phyloP scores from a whole-genome alignment of 2,329 filamentous ascomycete genomes.

The Beauveria caledonica region DNA sequence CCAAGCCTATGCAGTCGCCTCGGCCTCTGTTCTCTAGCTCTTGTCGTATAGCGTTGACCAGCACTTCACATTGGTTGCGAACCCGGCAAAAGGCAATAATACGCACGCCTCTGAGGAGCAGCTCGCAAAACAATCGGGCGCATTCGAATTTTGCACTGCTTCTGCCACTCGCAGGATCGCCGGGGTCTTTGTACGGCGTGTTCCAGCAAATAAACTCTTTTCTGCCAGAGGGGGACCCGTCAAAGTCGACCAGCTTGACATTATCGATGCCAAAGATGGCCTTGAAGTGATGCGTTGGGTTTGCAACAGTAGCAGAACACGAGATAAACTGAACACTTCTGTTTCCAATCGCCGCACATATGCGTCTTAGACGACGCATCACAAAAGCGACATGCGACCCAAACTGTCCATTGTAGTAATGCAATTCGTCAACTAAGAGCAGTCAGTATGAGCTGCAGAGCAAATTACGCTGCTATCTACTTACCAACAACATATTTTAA shows the following conservation, averaged over 20 bases:
- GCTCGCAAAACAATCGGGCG: slow-evolving; percentile 82
- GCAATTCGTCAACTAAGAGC: slow-evolving; percentile 64
- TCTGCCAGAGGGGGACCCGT: slow-evolving; percentile 79
- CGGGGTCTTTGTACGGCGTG: slow-evolving; percentile 84
- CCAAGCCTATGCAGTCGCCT: slow-evolving; percentile 64
- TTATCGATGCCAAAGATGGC: slow-evolving; percentile 86
- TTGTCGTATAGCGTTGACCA: slow-evolving; percentile 70
- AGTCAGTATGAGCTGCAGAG: not conserved
- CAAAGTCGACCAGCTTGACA: slow-evolving; percentile 76
- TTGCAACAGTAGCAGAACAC: slow-evolving; percentile 92
- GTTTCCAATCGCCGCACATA: slow-evolving; percentile 89
- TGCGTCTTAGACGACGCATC: slow-evolving; percentile 78
- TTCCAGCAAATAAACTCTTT: slow-evolving; percentile 99
- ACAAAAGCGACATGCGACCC: slow-evolving; percentile 91
- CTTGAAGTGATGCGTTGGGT: slow-evolving; percentile 84
- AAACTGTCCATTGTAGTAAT: slow-evolving; percentile 93
- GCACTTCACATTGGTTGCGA: slow-evolving; percentile 77
- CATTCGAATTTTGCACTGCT: slow-evolving; percentile 77
- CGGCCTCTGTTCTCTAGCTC: slow-evolving; percentile 69
- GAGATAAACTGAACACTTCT: slow-evolving; percentile 80
- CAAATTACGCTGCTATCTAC: slow-evolving; percentile 15
- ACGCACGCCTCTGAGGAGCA: slow-evolving; percentile 79
- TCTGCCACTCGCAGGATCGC: slow-evolving; percentile 77
- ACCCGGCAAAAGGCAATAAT: slow-evolving; percentile 91
- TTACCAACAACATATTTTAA: slow-evolving; percentile 74